Percentiles rank a stretch among this genome's conserved stretches.
phyloP scores from a whole-genome alignment of 2,329 filamentous ascomycete genomes.

The Ustulina deusta region DNA sequence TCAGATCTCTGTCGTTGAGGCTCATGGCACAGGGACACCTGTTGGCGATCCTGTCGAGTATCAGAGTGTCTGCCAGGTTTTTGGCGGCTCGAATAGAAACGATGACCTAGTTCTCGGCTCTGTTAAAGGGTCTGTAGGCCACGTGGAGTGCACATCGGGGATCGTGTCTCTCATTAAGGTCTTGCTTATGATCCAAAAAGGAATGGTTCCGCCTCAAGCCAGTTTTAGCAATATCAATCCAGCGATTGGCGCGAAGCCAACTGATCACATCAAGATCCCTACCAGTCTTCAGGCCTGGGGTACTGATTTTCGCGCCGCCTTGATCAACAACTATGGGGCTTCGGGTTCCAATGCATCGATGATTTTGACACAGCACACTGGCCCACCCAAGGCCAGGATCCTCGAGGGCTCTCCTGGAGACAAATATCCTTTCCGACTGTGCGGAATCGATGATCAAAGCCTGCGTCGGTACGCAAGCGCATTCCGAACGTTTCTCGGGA shows the following conservation, averaged over 20 bases:
- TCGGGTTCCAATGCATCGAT: conserved; percentile 36
- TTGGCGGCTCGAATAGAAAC: too few relatives aligned
- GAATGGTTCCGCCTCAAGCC: conserved; percentile 50
- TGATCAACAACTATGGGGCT: conserved; percentile 55
- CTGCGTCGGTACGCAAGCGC: too few relatives aligned
- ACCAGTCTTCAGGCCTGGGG: neutral
- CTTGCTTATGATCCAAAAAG: conserved; percentile 46
- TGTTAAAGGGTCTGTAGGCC: conserved; percentile 53
- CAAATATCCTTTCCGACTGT: too few relatives aligned
- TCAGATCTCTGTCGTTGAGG: conserved; percentile 49
- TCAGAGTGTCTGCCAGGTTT: conserved; percentile 43
- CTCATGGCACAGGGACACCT: conserved; percentile 59
- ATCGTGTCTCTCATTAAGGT: conserved; percentile 50
- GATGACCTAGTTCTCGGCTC: conserved; percentile 45
- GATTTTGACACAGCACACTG: too few relatives aligned
- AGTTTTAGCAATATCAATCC: conserved; percentile 50
- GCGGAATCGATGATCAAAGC: too few relatives aligned
- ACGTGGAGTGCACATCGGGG: conserved; percentile 51
- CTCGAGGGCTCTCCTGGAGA: too few relatives aligned
- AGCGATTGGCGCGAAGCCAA: conserved; percentile 25
- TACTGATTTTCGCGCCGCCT: neutral
- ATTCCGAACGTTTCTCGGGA: too few relatives aligned
- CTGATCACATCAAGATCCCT: neutral
- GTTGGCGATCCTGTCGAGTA: conserved; percentile 54
- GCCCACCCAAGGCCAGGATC: too few relatives aligned